Conservation (phyloP, 2,329 filamentous ascomycete genomes). For the Trichoderma arundinaceum region DNA sequence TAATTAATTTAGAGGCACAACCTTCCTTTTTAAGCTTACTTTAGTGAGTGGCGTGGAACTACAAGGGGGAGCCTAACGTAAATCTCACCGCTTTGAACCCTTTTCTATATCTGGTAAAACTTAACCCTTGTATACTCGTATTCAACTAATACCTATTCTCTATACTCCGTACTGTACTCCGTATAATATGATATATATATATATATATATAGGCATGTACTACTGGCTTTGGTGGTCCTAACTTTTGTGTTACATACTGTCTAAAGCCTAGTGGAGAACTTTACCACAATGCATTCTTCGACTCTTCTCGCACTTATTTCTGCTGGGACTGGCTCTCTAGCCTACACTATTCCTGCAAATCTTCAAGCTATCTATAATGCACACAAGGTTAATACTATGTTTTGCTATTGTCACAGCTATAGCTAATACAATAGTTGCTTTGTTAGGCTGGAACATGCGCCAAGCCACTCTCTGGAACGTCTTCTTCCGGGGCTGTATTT, state of each 20-base stretch:
- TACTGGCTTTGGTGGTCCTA: too few relatives aligned
- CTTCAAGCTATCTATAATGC: slow-evolving; percentile 32
- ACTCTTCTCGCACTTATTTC: slow-evolving; percentile 28
- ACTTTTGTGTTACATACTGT: too few relatives aligned
- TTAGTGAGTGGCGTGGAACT: neutral
- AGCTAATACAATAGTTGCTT: neutral
- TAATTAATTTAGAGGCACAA: neutral
- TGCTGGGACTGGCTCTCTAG: slow-evolving; percentile 27
- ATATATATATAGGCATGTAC: neutral
- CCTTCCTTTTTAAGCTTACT: slow-evolving; percentile 26
- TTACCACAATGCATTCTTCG: slow-evolving; percentile 30
- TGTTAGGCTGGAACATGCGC: slow-evolving; percentile 41
- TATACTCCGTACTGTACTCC: too few relatives aligned
- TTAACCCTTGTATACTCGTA: slow-evolving; percentile 10
- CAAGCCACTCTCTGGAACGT: slow-evolving; percentile 35
- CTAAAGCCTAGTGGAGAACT: too few relatives aligned
- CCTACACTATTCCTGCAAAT: slow-evolving; percentile 32
- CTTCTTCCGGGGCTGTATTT: slow-evolving; percentile 32
- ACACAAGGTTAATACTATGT: slow-evolving; percentile 30
- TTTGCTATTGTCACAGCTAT: too few relatives aligned
- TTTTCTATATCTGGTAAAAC: neutral
- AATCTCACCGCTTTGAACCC: neutral
- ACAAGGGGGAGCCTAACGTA: neutral
- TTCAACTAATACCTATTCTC: neutral
- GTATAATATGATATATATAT: neutral